These are phyloP conservation scores for Xerocomus minutiporus DNA, from an alignment of 1,284 basidiomycete species.

Conservation along the genomic window DNA sequence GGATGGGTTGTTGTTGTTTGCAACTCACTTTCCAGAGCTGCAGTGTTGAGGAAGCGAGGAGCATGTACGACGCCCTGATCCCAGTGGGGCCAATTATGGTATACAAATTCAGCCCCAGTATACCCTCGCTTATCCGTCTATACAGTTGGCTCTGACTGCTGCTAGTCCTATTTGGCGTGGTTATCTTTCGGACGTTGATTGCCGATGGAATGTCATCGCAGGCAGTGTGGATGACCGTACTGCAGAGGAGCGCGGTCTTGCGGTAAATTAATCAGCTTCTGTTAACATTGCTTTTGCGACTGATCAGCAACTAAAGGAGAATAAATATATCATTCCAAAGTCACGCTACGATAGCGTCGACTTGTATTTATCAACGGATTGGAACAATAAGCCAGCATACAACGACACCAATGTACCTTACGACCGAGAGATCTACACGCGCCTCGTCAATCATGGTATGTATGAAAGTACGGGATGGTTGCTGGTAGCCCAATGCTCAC, in stretches of 20 bases:
- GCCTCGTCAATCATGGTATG: conserved; percentile 71
- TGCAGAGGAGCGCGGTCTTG: conserved; percentile 83
- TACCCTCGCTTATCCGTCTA: conserved; percentile 7
- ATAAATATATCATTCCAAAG: conserved; percentile 82
- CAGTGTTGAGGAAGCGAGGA: conserved; percentile 86
- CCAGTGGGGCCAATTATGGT: conserved; percentile 95
- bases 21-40: conserved; percentile 98
- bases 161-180: conserved; percentile 94
- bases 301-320: conserved; percentile 70
- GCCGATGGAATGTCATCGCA: conserved; percentile 97
- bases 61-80: conserved; percentile 91
- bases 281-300: conserved; percentile 2
- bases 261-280: conserved; percentile 46
- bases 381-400: conserved; percentile 87
- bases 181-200: conserved; percentile 94
- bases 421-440: conserved; percentile 69
- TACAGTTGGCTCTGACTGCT: conserved; percentile 87
- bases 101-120: conserved; percentile 21
- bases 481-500: background rate
- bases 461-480: background rate
- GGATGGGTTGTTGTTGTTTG: conserved; percentile 98
- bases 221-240: conserved; percentile 97
- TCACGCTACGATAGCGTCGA: conserved; percentile 97
- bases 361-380: conserved; percentile 86
- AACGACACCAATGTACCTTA: conserved; percentile 86